These are phyloP conservation scores for Stachybotrys chlorohalonatus DNA, from an alignment of 2,329 filamentous ascomycete genomes.

Conservation along the genomic window DNA sequence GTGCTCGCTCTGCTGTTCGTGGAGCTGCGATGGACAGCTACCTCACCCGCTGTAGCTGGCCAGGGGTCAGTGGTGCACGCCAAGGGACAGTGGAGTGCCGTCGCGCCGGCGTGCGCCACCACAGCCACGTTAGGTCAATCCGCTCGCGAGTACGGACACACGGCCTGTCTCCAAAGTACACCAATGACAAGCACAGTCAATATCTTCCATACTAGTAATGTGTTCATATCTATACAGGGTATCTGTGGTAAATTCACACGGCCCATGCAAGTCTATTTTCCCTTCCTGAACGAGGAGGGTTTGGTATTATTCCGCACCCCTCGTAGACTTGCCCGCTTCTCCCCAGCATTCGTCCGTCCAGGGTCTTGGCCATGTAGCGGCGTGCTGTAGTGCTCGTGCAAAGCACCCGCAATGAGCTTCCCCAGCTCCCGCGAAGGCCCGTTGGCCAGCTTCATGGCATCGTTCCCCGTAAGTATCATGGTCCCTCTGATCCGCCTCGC, in stretches of 20 bases:
- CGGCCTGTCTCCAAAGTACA: too few species aligned
- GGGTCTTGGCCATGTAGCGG: background rate
- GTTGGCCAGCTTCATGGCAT: constrained; percentile 9
- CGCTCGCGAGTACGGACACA: too few species aligned
- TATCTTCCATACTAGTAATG: too few species aligned
- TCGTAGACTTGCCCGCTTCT: background rate
- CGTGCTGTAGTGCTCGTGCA: constrained; percentile 5
- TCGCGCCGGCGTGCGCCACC: background rate
- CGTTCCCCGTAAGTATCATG: constrained; percentile 11
- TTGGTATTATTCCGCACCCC: too few species aligned
- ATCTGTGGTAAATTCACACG: too few species aligned
- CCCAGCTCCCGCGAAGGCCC: constrained; percentile 11
- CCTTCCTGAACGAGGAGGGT: too few species aligned
- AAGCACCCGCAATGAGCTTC: constrained; percentile 6
- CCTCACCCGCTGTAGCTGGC: too few species aligned
- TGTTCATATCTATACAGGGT: too few species aligned
- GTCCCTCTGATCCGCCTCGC: constrained; percentile 13
- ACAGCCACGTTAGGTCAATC: background rate
- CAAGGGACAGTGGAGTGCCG: too few species aligned
- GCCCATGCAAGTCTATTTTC: too few species aligned
- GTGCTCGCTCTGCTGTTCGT: background rate
- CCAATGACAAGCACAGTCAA: too few species aligned
- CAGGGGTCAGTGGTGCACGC: background rate
- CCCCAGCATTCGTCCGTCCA: background rate
- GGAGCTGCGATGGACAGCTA: background rate